Base-by-base conservation (phyloP, 805 yeast species). In the Candida glaebosa region DNA sequence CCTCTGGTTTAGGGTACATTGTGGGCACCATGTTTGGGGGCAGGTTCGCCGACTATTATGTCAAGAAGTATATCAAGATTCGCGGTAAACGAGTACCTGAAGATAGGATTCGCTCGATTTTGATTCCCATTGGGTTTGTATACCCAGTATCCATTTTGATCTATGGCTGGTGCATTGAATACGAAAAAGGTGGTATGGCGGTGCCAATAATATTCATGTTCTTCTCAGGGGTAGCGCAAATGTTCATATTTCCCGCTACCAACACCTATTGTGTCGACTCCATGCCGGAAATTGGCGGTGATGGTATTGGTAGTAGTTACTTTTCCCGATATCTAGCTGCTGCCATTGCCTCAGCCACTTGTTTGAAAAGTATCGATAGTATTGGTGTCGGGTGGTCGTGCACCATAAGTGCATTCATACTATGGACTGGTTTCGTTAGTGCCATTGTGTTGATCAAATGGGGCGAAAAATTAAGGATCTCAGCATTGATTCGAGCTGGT, bases 201-300 rank as follows among this genome's bases (percentile, higher is more conserved):
- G 57, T 78, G 3, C 82, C 83, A 1, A 65, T 78, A 6, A 61
- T 78, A 1, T 59, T 67, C 43, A 57, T 78, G 69, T 76, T 76
- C 45, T 19, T 69, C 15, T 61, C 65, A 36, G 82, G 79, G 0
- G 42, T 75, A 34, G 75, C 73, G 0, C 83, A 79, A 51, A 75
- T 81, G 0, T 58, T 71, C 18, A 54, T 69, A 7, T 79, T 76
- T 49, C 81, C 83, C 1, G 67, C 75, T 15, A 51, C 75, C 31
- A 79, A 79, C 48, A 71, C 82, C 2, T 79, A 79, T 51, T 76
- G 82, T 57, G 76, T 78, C 18, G 84, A 79, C 48, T 70, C 77
- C 3, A 65, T 76, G 70, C 81, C 82, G 1, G 65, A 73, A 25
- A 52, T 78, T 34, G 68, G 66, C 24, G 79, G 82, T 16, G 82